These are phyloP conservation scores for Saccharomycopsis selenospora DNA, from an alignment of 805 yeast genomes.

Conservation along the genomic window DNA sequence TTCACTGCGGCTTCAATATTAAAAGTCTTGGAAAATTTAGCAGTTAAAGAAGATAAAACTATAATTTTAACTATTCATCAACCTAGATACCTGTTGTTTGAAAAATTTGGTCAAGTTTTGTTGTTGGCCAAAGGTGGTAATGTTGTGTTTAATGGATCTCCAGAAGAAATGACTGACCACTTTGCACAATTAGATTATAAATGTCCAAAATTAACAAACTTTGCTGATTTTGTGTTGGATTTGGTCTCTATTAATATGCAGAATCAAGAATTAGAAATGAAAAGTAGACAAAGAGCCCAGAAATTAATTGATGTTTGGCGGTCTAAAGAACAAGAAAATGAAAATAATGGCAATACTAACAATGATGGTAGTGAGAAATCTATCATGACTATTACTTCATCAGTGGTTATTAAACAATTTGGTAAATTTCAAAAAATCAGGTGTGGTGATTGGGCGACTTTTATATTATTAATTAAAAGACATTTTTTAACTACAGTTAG, in stretches of 20 bases:
- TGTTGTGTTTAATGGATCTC: constrained; percentile 60
- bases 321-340: constrained; percentile 3
- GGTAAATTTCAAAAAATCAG: constrained; percentile 22
- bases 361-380: background rate
- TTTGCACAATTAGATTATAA: constrained; percentile 43
- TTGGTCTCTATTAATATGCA: constrained; percentile 52
- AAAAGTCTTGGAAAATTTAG: constrained; percentile 48
- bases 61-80: constrained; percentile 77
- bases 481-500: constrained; percentile 38
- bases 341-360: background rate
- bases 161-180: constrained; percentile 39
- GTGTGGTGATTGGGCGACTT: constrained; percentile 18
- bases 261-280: constrained; percentile 33
- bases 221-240: constrained; percentile 73
- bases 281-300: constrained; percentile 36
- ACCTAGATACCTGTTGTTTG: constrained; percentile 62
- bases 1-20: constrained; percentile 68
- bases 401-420: constrained; percentile 9
- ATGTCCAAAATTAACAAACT: constrained; percentile 55
- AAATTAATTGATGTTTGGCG: constrained; percentile 35
- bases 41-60: constrained; percentile 51
- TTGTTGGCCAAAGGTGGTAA: constrained; percentile 66
- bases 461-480: constrained; percentile 26
- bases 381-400: background rate
- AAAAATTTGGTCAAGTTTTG: constrained; percentile 61